A percentile compares a stretch with the other conserved stretches of the same genome.
Evolutionary conservation across 73 alveolate species (phyloP).

Genomic region (Stentor coeruleus): DNA sequence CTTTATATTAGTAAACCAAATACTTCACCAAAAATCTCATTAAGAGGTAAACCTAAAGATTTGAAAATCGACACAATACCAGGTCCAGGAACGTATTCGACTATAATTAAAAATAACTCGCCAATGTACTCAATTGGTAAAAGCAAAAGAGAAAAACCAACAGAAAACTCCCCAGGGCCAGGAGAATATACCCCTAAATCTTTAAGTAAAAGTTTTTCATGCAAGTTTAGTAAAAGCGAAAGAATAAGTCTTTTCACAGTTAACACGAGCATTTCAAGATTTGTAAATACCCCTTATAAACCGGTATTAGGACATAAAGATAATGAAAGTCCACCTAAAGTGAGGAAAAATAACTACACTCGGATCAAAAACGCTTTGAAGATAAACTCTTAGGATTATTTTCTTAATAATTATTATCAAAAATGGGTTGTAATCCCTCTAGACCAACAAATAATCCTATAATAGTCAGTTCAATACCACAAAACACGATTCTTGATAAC

Average conservation of each 20-base stretch:
- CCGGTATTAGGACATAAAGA: too few species aligned
- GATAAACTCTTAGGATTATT: too few species aligned
- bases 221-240: neutral
- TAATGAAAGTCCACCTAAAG: neutral
- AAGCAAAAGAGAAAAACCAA: neutral
- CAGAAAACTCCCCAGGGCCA: neutral
- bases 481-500: neutral
- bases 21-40: neutral
- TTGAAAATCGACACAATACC: neutral
- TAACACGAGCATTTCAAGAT: too few species aligned
- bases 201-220: neutral
- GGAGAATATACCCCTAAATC: neutral
- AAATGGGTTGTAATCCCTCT: neutral
- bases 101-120: neutral
- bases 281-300: too few species aligned
- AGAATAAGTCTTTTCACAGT: too few species aligned
- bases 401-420: too few species aligned
- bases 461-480: neutral
- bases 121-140: neutral
- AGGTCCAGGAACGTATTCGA: neutral
- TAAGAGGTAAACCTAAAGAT: neutral
- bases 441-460: neutral
- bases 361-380: too few species aligned
- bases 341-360: neutral
- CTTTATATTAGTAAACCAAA: too few species aligned